phyloP scores from a whole-genome alignment of 2,329 filamentous ascomycete genomes.

The Pseudocercospora macadamiae region DNA sequence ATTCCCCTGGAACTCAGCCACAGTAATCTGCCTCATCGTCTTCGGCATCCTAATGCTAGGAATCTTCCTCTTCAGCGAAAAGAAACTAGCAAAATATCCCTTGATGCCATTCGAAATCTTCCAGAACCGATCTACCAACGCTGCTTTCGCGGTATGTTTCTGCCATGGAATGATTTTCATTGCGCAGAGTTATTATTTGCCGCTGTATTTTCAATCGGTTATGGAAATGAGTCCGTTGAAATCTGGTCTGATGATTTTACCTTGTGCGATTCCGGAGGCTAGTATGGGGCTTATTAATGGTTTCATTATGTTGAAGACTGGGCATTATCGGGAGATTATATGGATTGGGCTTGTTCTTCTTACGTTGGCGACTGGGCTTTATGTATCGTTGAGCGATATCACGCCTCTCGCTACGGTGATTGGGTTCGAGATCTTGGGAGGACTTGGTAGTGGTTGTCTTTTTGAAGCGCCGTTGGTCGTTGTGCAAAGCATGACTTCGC shows the following conservation, averaged over 20 bases:
- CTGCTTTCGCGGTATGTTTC: constrained; percentile 56
- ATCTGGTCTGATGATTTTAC: constrained; percentile 65
- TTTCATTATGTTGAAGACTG: constrained; percentile 54
- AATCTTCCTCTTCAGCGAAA: constrained; percentile 64
- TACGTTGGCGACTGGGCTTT: constrained; percentile 50
- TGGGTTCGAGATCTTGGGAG: constrained; percentile 54
- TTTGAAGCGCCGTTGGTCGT: constrained; percentile 61
- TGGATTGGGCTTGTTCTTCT: constrained; percentile 44
- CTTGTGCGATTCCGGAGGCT: constrained; percentile 55
- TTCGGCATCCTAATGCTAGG: constrained; percentile 53
- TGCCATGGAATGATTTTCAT: constrained; percentile 62
- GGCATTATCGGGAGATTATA: constrained; percentile 49
- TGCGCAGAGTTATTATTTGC: constrained; percentile 69
- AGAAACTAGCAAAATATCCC: constrained; percentile 64
- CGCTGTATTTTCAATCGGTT: constrained; percentile 73
- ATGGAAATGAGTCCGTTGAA: constrained; percentile 62
- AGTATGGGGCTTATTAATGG: constrained; percentile 51
- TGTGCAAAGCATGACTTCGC: constrained; percentile 54
- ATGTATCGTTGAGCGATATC: background rate
- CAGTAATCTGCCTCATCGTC: constrained; percentile 59
- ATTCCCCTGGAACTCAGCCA: constrained; percentile 58
- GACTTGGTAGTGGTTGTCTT: constrained; percentile 55
- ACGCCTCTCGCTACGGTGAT: constrained; percentile 48
- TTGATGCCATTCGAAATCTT: constrained; percentile 71
- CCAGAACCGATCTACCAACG: constrained; percentile 57